Conservation (phyloP, 345 rosid genomes). For the Camelina neglecta region DNA sequence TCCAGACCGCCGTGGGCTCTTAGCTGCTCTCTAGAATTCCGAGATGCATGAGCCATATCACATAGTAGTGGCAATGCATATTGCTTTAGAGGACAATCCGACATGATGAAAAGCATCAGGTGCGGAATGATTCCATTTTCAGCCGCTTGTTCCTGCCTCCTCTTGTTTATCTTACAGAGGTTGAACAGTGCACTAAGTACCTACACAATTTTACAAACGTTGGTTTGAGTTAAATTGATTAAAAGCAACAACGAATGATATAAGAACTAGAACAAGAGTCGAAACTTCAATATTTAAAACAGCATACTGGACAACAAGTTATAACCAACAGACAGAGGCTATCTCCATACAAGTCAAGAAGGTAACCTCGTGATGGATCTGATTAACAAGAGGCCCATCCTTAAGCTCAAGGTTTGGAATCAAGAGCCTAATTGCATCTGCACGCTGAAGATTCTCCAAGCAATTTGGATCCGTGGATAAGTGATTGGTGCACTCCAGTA, state of each 20-base stretch:
- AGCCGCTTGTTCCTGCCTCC: constrained; percentile 99
- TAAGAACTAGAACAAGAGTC: constrained; percentile 11
- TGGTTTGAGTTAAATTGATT: constrained; percentile 14
- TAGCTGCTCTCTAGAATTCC: constrained; percentile 95
- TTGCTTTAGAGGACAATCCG: constrained; percentile 77
- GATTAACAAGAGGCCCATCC: constrained; percentile 76
- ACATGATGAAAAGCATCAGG: constrained; percentile 81
- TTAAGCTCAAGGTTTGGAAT: constrained; percentile 96
- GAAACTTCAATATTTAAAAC: constrained; percentile 10
- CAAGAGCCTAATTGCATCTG: constrained; percentile 92
- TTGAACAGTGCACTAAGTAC: constrained; percentile 95
- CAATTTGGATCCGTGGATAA: constrained; percentile 96
- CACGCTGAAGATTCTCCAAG: constrained; percentile 97
- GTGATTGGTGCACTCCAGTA: constrained; percentile 80
- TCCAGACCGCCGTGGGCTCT: constrained; percentile 98
- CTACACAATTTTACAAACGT: constrained; percentile 49
- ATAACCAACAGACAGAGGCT: constrained; percentile 10
- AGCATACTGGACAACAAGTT: constrained; percentile 19
- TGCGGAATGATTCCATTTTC: constrained; percentile 99
- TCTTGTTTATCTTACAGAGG: constrained; percentile 98
- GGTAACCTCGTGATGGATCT: constrained; percentile 83
- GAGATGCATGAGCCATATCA: constrained; percentile 99
- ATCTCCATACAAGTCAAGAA: constrained; percentile 36
- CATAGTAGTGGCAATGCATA: constrained; percentile 90
- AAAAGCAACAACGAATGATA: constrained; percentile 1